phyloP scores from a whole-genome alignment of 345 rosid species.

The Eucalyptus cloeziana region DNA sequence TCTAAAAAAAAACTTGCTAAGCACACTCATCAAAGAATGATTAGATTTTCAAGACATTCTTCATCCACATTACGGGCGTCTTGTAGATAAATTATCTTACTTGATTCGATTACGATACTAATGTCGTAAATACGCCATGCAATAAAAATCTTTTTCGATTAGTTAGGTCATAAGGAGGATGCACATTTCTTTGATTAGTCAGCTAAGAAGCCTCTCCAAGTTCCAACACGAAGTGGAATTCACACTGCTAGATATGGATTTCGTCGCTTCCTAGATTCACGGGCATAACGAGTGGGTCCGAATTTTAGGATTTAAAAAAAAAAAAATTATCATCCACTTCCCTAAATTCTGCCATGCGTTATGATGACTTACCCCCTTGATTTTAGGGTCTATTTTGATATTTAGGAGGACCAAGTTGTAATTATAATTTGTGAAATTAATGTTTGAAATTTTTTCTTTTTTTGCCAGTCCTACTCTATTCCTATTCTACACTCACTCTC shows the following conservation, averaged over 20 bases:
- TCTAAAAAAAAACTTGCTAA: not conserved
- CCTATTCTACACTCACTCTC: no score
- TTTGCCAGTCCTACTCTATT: no score
- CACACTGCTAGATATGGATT: not conserved
- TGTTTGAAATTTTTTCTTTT: not conserved
- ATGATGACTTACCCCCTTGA: not conserved
- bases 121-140: not conserved
- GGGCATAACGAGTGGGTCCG: not conserved
- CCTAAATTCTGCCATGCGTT: not conserved
- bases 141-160: accelerated
- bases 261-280: not conserved
- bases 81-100: not conserved
- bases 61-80: accelerated
- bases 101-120: not conserved
- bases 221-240: not conserved
- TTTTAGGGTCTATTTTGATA: not conserved
- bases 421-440: not conserved
- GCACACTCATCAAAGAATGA: not conserved
- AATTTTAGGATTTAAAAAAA: not conserved
- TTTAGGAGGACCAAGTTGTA: not conserved
- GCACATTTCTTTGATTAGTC: not conserved
- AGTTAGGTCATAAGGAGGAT: not conserved
- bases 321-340: not conserved
- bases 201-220: not conserved
- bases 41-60: not conserved